Evolutionary conservation across 2,329 filamentous ascomycete genomes (phyloP).

Genomic region (Pseudocercospora vitis): DNA sequence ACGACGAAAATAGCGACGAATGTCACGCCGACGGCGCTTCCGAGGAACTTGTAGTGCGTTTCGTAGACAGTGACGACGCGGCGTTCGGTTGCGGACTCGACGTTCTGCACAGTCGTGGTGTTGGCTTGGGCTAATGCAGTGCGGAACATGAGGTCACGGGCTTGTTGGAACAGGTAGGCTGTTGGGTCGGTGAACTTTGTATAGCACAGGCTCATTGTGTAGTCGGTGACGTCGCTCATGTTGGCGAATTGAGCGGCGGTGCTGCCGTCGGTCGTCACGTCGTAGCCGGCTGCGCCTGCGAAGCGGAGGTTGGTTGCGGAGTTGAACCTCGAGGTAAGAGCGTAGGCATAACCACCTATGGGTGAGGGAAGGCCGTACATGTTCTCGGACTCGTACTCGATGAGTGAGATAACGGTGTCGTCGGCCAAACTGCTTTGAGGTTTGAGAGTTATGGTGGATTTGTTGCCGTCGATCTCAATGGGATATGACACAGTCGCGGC

Average conservation of each 20-base stretch:
- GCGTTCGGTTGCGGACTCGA: conserved; percentile 6
- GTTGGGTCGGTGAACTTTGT: conserved; percentile 20
- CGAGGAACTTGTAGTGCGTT: conserved; percentile 16
- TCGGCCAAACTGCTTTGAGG: neutral
- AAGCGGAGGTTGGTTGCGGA: conserved; percentile 16
- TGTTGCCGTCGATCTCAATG: conserved; percentile 20
- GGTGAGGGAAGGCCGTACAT: conserved; percentile 18
- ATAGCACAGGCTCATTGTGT: conserved; percentile 13
- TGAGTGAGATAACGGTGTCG: conserved; percentile 10
- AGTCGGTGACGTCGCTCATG: conserved; percentile 11
- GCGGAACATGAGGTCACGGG: conserved; percentile 24
- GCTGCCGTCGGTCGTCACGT: conserved; percentile 12
- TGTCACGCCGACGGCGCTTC: conserved; percentile 14
- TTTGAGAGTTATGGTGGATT: conserved; percentile 19
- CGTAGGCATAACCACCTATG: conserved; percentile 19
- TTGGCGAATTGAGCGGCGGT: conserved; percentile 20
- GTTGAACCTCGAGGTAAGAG: conserved; percentile 19
- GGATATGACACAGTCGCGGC: conserved; percentile 20
- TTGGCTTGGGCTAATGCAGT: conserved; percentile 22
- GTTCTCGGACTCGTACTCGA: conserved; percentile 12
- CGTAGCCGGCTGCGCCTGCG: conserved; percentile 20
- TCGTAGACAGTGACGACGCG: conserved; percentile 15
- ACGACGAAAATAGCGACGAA: conserved; percentile 18
- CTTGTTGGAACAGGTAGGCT: conserved; percentile 16
- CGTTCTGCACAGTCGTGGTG: conserved; percentile 11